These are phyloP conservation scores for Elsinoe perseae DNA, from an alignment of 2,329 filamentous ascomycete genomes.

Conservation along the genomic window DNA sequence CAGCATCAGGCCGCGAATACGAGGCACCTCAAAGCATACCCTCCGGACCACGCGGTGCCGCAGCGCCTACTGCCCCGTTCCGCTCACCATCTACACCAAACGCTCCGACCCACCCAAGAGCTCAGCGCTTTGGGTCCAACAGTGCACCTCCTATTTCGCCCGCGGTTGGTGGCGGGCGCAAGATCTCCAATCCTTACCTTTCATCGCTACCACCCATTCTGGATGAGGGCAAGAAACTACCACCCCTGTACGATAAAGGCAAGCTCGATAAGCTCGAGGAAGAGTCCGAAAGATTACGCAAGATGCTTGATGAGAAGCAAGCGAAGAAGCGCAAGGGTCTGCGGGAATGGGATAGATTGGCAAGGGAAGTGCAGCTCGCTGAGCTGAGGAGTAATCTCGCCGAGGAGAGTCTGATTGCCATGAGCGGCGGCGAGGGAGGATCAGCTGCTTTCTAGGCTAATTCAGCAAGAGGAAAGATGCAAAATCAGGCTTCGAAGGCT, in stretches of 20 bases:
- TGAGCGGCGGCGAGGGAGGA: slow-evolving; percentile 36
- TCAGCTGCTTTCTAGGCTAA: slow-evolving; percentile 24
- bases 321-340: slow-evolving; percentile 35
- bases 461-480: neutral
- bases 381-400: slow-evolving; percentile 40
- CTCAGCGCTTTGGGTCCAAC: slow-evolving; percentile 13
- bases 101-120: slow-evolving; percentile 12
- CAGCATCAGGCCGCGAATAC: slow-evolving; percentile 15
- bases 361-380: slow-evolving; percentile 39
- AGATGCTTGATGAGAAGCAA: slow-evolving; percentile 42
- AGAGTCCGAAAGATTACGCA: slow-evolving; percentile 39
- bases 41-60: slow-evolving; percentile 26
- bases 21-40: slow-evolving; percentile 23
- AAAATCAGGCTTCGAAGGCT: neutral
- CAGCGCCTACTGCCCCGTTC: slow-evolving; percentile 17
- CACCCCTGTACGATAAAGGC: slow-evolving; percentile 36
- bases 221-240: slow-evolving; percentile 37
- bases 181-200: slow-evolving; percentile 28
- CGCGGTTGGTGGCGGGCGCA: neutral
- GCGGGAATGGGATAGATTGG: slow-evolving; percentile 40
- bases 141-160: slow-evolving; percentile 4
- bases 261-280: slow-evolving; percentile 41
- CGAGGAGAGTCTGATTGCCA: slow-evolving; percentile 37
- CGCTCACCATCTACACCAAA: slow-evolving; percentile 1
- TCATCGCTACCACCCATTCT: slow-evolving; percentile 38